Evolutionary conservation across 2,329 filamentous ascomycete genomes (phyloP).

Genomic region (Cytospora schulzeri): DNA sequence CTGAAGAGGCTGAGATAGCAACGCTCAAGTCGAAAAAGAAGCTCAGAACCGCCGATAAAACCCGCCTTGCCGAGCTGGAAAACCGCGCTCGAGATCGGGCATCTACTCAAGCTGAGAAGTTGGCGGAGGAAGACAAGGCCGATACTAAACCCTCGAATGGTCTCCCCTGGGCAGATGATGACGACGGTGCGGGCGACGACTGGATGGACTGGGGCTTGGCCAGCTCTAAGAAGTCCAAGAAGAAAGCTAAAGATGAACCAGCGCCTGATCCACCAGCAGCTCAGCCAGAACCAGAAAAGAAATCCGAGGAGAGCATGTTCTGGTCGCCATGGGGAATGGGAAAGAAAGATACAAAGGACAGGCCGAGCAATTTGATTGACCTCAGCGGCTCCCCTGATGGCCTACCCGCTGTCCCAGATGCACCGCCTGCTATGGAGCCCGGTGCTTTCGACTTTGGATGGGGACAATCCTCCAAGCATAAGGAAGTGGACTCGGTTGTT

Average conservation of each 20-base stretch:
- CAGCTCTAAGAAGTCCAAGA: slow-evolving; percentile 46
- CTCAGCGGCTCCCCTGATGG: slow-evolving; percentile 27
- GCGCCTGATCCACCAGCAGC: slow-evolving; percentile 30
- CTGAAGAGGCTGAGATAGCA: slow-evolving; percentile 23
- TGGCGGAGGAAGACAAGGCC: slow-evolving; percentile 11
- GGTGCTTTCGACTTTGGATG: slow-evolving; percentile 36
- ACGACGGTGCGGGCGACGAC: slow-evolving; percentile 18
- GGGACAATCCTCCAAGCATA: slow-evolving; percentile 31
- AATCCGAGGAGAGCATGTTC: slow-evolving; percentile 29
- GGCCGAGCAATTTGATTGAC: slow-evolving; percentile 24
- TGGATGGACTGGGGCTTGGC: slow-evolving; percentile 29
- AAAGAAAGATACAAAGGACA: slow-evolving; percentile 35
- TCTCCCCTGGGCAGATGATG: slow-evolving; percentile 25
- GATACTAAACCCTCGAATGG: neutral
- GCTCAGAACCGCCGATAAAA: slow-evolving; percentile 21
- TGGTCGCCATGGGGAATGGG: slow-evolving; percentile 35
- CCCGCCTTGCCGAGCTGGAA: slow-evolving; percentile 23
- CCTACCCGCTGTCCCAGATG: slow-evolving; percentile 7
- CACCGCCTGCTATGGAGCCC: slow-evolving; percentile 30
- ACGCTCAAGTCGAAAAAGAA: slow-evolving; percentile 24
- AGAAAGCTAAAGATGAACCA: slow-evolving; percentile 35
- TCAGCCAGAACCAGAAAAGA: slow-evolving; percentile 19
- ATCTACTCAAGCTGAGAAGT: slow-evolving; percentile 17
- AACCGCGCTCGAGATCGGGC: slow-evolving; percentile 21
- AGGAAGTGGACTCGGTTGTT: slow-evolving; percentile 43